Base-by-base conservation (phyloP, 441 rosid genomes). In the Pelargonium cotyledonis region DNA sequence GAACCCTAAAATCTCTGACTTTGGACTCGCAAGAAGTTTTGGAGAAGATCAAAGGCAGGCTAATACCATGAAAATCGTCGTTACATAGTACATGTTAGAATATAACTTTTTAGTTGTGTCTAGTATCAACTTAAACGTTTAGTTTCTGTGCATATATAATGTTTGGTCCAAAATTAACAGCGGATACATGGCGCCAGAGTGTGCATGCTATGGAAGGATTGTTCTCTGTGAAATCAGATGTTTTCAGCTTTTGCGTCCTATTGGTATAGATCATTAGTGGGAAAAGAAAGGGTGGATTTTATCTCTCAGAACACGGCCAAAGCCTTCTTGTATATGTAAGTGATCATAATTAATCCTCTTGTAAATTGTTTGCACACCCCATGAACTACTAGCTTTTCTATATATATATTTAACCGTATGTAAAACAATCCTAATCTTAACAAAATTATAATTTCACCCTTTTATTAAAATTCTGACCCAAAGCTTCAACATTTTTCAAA, bases 1-100 rank as follows among this genome's bases (percentile, higher is more conserved):
- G 87, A 76, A 66, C 35, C 81, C 89, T 0, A 83, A 85, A 75
- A 80, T 85, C 62, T 26, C 87, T 4, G 86, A 83, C 70, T 85
- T 83, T 35, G 87, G 89, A 8, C 77, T 83, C 86, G 87, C 87
- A 8, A 83, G 80, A 16, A 62, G 77, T 40, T 82, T 73, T 6
- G 78, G 72, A n/a, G 2, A 72, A 60, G 82, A 82, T 69, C 80
- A 84, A 72, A 79, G 75, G 14, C 64, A 77, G 1, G 71, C 71
- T 12, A 58, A 76, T 10, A 82, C 88, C 6, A 78, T 46, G 23
- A 73, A 75, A 63, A 69, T 82, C 4, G 82, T 81, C 1, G 88
- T 86, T 0, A 86, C 88, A 44, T 81, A 70, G 90, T 84, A 77
- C 75, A 88, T 76, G 31, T 29, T 29, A 29, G 0, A 29, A 29